phyloP scores from a whole-genome alignment of 371 early-diverging fungal species.

The Mucor piriformis region DNA sequence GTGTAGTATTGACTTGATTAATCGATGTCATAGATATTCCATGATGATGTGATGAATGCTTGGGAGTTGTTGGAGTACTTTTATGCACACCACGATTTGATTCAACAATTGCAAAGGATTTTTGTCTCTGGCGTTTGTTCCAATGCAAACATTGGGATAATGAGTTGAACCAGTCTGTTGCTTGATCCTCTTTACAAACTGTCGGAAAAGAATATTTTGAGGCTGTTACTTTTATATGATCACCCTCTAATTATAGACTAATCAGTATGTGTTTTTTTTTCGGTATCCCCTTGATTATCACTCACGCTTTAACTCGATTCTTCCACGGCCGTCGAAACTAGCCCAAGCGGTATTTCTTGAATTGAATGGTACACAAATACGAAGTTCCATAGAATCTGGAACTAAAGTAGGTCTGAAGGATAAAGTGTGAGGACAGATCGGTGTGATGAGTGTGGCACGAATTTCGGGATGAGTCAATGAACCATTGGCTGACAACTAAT shows the following conservation, averaged over 20 bases:
- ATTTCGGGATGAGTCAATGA: slow-evolving; percentile 94
- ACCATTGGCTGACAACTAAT: slow-evolving; percentile 88
- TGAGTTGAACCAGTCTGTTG: slow-evolving; percentile 85
- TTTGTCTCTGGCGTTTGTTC: slow-evolving; percentile 85
- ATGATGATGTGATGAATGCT: neutral
- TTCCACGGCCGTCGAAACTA: slow-evolving; percentile 90
- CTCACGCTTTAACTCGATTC: slow-evolving; percentile 82
- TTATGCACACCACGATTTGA: slow-evolving; percentile 18
- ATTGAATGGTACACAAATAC: slow-evolving; percentile 78
- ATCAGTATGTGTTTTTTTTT: neutral
- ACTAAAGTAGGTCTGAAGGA: slow-evolving; percentile 94
- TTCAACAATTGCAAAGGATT: slow-evolving; percentile 61
- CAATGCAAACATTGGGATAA: slow-evolving; percentile 78
- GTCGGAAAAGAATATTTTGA: slow-evolving; percentile 90
- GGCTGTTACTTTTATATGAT: slow-evolving; percentile 85
- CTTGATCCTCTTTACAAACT: slow-evolving; percentile 76
- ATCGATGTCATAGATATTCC: slow-evolving; percentile 1
- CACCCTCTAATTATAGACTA: slow-evolving; percentile 61
- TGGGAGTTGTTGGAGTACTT: slow-evolving; percentile 7
- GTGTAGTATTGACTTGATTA: neutral
- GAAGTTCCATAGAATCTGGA: slow-evolving; percentile 88
- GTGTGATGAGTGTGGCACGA: slow-evolving; percentile 89
- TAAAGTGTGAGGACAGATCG: slow-evolving; percentile 95
- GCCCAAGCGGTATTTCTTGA: slow-evolving; percentile 84
- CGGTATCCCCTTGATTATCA: neutral